These are phyloP conservation scores for Crithidia fasciculata DNA, from an alignment of 208 protist genomes.

Conservation along the genomic window DNA sequence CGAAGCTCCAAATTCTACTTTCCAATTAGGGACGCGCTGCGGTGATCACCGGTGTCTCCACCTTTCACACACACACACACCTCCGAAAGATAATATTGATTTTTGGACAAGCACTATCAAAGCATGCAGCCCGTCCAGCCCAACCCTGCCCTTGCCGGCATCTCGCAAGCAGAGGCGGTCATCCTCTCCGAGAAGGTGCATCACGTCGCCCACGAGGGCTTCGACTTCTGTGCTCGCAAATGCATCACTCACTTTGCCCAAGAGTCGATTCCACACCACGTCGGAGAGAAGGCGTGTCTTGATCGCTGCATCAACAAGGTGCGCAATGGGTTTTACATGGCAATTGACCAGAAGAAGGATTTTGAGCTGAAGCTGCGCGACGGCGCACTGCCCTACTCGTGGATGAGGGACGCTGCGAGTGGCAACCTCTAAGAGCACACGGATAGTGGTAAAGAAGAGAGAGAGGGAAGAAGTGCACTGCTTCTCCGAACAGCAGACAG, in stretches of 20 bases:
- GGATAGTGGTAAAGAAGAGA: neutral
- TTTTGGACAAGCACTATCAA: too few relatives aligned
- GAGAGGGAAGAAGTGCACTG: neutral
- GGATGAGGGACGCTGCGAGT: conserved; percentile 69
- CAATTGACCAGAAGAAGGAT: conserved; percentile 58
- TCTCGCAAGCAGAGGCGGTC: conserved; percentile 66
- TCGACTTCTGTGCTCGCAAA: conserved; percentile 53
- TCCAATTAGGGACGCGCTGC: too few relatives aligned
- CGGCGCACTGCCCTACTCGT: conserved; percentile 78
- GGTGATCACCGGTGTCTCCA: too few relatives aligned
- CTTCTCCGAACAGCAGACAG: too few relatives aligned
- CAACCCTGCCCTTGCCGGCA: conserved; percentile 54
- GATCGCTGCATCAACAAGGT: conserved; percentile 80
- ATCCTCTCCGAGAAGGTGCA: conserved; percentile 71
- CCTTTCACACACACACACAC: too few relatives aligned
- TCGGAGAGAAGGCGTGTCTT: conserved; percentile 79
- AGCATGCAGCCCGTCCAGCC: conserved; percentile 66
- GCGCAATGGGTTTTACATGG: conserved; percentile 62
- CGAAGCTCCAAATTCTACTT: too few relatives aligned
- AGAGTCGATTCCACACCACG: conserved; percentile 83
- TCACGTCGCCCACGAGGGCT: conserved; percentile 65
- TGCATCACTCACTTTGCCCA: conserved; percentile 84
- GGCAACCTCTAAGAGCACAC: conserved; percentile 35
- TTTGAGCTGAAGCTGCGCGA: conserved; percentile 72
- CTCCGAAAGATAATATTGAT: too few relatives aligned